Evolutionary conservation across 495 filamentous ascomycete species (phyloP), one percentile per base, ranked within the genome.

Genomic region (Penicillium crystallinum): DNA sequence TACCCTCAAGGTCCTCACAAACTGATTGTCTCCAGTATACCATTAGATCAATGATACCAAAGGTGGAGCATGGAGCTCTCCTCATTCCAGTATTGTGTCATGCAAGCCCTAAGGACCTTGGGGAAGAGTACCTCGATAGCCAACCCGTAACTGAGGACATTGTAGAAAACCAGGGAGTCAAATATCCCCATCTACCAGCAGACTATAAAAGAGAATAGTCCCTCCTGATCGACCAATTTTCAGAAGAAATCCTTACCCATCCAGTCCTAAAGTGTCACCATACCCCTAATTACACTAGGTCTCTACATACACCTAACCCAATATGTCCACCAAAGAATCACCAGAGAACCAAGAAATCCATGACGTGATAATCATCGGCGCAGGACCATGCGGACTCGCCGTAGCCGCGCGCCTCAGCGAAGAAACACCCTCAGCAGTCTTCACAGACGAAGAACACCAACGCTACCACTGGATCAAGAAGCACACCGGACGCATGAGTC

Each of bases 371-470:
- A 82, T 85, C 56, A 69, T 87, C 43, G 83, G 83, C 31, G 82
- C 78, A 19, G 82, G 83, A 8, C 81, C 83, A 6, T 83, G 81
- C 52, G 81, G 82, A 17, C 77, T 85, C 12, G 80, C 77, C 25
- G 76, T 81, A 27, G 82, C 82, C 7, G 77, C 81, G 3, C 75
- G 81, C 4, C 67, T 87, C 1, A 73, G 69, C 36, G 81, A 86
- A 68, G 70, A 71, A 46, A 84, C 81, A 2, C 81, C 82, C 7
- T 83, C 80, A 0, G 80, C 81, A 11, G 74, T 84, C 33, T 85
- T 85, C 68, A 84, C 82, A 3, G 83, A 85, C 62, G 79, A 81
- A 49, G 82, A 85, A 55, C 82, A 87, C 56, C 75, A 79, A 44
- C 75, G 81, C 9, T 85, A 82, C 59, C 79, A 83, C 59, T 85